These are phyloP conservation scores for Microsporum canis DNA, from an alignment of 2,329 filamentous ascomycete species.

Conservation along the genomic window DNA sequence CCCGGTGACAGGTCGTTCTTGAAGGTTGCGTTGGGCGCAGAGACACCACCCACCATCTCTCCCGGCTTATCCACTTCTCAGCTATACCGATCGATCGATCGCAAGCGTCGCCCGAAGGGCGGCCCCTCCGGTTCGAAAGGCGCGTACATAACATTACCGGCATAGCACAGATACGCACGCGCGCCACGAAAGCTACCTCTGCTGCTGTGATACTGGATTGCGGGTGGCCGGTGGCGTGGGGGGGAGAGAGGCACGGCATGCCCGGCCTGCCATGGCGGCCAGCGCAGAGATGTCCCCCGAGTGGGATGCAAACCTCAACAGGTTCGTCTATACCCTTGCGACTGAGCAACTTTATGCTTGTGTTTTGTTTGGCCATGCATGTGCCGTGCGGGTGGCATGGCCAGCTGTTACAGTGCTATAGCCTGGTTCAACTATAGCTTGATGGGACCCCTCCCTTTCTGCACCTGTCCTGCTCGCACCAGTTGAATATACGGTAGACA, in stretches of 20 bases:
- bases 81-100: neutral
- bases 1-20: neutral
- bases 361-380: neutral
- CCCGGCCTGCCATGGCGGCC: constrained; percentile 25
- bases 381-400: neutral
- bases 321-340: constrained; percentile 41
- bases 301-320: constrained; percentile 61
- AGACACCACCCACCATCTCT: neutral
- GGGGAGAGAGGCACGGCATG: neutral
- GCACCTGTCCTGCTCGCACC: too few species aligned
- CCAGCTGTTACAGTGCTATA: neutral
- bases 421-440: neutral
- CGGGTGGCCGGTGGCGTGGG: neutral
- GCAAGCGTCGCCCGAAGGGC: neutral
- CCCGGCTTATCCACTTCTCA: too few species aligned
- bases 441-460: too few species aligned
- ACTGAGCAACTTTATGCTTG: neutral
- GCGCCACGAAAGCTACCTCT: neutral
- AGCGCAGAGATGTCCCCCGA: constrained; percentile 37
- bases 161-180: neutral
- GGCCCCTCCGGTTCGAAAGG: neutral
- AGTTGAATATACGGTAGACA: neutral
- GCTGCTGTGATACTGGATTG: neutral
- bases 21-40: neutral
- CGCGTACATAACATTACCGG: neutral